Base-by-base conservation (phyloP, 1,284 basidiomycete species). In the Leccinum insolens region DNA sequence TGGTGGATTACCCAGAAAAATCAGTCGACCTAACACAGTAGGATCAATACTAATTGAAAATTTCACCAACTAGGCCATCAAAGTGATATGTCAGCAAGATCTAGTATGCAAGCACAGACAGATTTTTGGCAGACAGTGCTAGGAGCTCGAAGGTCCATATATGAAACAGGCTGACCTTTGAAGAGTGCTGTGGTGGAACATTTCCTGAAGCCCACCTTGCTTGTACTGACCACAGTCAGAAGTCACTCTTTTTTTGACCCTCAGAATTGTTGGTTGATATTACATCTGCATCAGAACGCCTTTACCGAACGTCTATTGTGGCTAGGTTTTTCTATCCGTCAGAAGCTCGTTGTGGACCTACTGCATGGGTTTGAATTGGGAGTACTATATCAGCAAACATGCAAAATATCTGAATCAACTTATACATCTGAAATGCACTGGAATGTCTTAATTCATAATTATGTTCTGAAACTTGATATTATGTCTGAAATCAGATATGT, bases 301-400 rank as follows among this genome's bases (percentile, higher is more conserved):
- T 52, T 52, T n/a, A 22, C 11, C 8, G 20, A 52, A 52, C 49
- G 49, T 52, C 20, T 52, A 11, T 22, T n/a, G 49, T 4, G 8
- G 1, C 20, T 52, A 20, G 49, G 49, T 8, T 52, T 14, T 5
- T 12, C 20, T 12, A 17, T 52, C 8, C 8, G 1, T 20, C 49
- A n/a, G 11, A 52, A 52, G 49, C 49, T 52, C n/a, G 1, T 52
- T 4, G 66, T 71, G 1, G 60, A 71, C 39, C 20, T 70, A n/a
- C 14, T 71, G 28, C 70, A 71, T 22, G 63, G 67, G 57, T 70
- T 71, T 25, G 62, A 71, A 15, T 25, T 68, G 7, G 67, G 67
- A 2, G 41, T 71, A 0, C 20, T 60, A 60, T 31, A 31, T 31
- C 28, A 31, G 28, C 28, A 31, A 31, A 31, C 28, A 31, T 31